These are phyloP conservation scores for Xerocomus cyaneibrunnescens DNA, from an alignment of 1,284 basidiomycete genomes.

Conservation along the genomic window DNA sequence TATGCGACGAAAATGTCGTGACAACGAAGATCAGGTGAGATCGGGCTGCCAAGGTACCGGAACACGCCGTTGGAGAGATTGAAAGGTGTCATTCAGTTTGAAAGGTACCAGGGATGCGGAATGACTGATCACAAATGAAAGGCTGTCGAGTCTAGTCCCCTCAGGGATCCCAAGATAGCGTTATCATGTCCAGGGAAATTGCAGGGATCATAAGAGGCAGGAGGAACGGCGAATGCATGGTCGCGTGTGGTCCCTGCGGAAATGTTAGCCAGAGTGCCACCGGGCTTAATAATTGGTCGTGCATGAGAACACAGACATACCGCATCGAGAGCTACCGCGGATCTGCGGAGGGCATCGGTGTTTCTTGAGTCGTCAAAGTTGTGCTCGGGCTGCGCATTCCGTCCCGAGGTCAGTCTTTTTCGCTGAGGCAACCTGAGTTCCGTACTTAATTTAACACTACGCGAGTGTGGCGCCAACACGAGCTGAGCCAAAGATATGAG, in stretches of 20 bases:
- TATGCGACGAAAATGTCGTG: conserved; percentile 9
- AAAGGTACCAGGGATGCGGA: conserved; percentile 26
- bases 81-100: conserved; percentile 11
- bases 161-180: conserved; percentile 32
- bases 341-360: conserved; percentile 25
- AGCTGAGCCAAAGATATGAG: neutral
- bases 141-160: conserved; percentile 26
- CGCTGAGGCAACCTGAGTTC: conserved; percentile 1
- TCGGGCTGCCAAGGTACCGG: conserved; percentile 24
- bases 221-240: conserved; percentile 27
- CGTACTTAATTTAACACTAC: conserved; percentile 1
- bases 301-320: conserved; percentile 31
- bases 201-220: conserved; percentile 26
- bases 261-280: conserved; percentile 24
- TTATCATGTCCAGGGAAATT: conserved; percentile 28
- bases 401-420: conserved; percentile 16
- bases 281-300: conserved; percentile 13
- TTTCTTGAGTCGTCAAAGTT: neutral
- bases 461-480: conserved; percentile 1
- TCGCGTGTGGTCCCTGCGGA: conserved; percentile 25
- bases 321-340: conserved; percentile 29
- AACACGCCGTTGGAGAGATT: conserved; percentile 12
- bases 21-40: conserved; percentile 11
- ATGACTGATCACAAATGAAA: conserved; percentile 24
- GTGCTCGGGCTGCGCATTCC: conserved; percentile 4